Base-by-base conservation (phyloP, 192 early-diverging fungal species). In the Backusella parvicylindrica region DNA sequence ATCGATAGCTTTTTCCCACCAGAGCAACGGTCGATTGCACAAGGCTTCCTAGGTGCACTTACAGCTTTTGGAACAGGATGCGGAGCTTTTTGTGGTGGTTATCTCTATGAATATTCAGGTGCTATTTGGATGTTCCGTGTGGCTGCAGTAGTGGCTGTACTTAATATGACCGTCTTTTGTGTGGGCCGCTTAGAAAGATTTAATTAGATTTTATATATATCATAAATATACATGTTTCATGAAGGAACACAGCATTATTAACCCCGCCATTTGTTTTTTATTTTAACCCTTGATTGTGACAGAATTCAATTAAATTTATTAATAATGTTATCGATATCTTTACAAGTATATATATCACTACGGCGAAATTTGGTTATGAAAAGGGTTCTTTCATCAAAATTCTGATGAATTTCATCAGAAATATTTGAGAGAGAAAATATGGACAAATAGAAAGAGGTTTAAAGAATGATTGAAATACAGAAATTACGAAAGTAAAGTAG, bases 21-120 rank as follows among this genome's bases (percentile, higher is more conserved):
- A 13, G 79, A 81, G 23, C 79, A 81, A 53, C 72, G 79, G 15
- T 71, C 75, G 1, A 72, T 81, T 16, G 79, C 79, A 26, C 79
- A 81, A 66, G 79, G 79, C n/a, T 70, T 76, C 21, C 50, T 81
- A 3, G 79, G 71, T 53, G 79, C 75, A 7, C 43, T 75, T 8
- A 70, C 70, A 8, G 79, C 75, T 13, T 68, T 76, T 33, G 79
- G 79, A 2, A 70, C 50, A 33, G 79, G 79, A 32, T 38, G 77
- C 15, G 79, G 79, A 0, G 73, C 71, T 47, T 32, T 81, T 3
- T 13, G 73, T 16, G 72, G 79, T 21, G 79, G 79, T 26, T 49
- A 77, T 9, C 49, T 81, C 1, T 81, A 81, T 71, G 79, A 74
- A 38, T 71, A 67, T 23, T 41, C 50, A 15, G 77, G 77, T 26